Evolutionary conservation across 2,329 filamentous ascomycete species (phyloP).

Genomic region (Botrytis hyacinthi): DNA sequence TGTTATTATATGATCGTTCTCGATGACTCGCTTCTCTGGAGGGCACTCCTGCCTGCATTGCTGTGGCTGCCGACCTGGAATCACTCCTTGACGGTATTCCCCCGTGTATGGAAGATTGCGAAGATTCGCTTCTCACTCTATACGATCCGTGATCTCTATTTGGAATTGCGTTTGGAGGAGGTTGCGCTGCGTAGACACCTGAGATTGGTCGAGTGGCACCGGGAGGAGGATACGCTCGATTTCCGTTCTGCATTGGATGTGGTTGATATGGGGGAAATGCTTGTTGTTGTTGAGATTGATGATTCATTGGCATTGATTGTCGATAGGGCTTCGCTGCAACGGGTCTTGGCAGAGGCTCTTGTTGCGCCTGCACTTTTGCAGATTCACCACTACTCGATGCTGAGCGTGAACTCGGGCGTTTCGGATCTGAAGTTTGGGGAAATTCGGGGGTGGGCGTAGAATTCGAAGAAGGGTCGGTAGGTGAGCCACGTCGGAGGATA

Average conservation of each 20-base stretch:
- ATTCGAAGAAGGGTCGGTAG: conserved; percentile 27
- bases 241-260: conserved; percentile 42
- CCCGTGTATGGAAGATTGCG: conserved; percentile 54
- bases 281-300: conserved; percentile 45
- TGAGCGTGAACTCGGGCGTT: conserved; percentile 24
- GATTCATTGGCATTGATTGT: conserved; percentile 44
- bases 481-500: conserved; percentile 38
- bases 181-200: conserved; percentile 45
- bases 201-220: conserved; percentile 45
- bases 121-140: conserved; percentile 58
- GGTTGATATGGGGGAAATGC: conserved; percentile 45
- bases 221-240: conserved; percentile 40
- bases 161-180: conserved; percentile 42
- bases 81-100: conserved; percentile 56
- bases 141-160: conserved; percentile 45
- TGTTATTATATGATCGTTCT: conserved; percentile 65
- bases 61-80: conserved; percentile 55
- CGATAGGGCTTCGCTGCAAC: conserved; percentile 41
- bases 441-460: conserved; percentile 20
- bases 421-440: conserved; percentile 28
- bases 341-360: conserved; percentile 32
- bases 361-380: conserved; percentile 23
- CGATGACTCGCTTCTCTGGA: conserved; percentile 67
- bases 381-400: conserved; percentile 38
- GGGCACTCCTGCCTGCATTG: conserved; percentile 59